phyloP scores from a whole-genome alignment of 2,329 filamentous ascomycete species.

The Botrytis fragariae region DNA sequence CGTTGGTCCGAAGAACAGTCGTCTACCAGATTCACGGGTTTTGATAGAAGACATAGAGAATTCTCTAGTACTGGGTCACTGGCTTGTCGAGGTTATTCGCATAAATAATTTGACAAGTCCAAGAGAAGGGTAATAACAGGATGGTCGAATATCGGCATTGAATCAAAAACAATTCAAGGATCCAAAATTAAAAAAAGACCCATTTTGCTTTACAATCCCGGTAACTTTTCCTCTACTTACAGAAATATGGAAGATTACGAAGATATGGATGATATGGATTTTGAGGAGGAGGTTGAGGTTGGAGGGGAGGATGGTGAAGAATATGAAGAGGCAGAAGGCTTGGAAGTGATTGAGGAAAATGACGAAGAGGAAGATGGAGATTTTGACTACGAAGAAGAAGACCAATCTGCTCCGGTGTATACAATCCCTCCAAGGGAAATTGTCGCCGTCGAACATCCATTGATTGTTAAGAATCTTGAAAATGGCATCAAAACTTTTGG shows the following conservation, averaged over 20 bases:
- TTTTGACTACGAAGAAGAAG: constrained; percentile 15
- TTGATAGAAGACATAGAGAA: neutral
- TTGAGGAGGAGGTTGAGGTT: neutral
- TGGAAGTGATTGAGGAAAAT: constrained; percentile 3
- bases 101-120: neutral
- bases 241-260: constrained; percentile 12
- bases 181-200: neutral
- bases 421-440: constrained; percentile 51
- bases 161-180: neutral
- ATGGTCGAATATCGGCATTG: neutral
- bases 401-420: constrained; percentile 45
- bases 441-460: constrained; percentile 65
- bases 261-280: constrained; percentile 9
- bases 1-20: neutral
- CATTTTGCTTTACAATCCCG: neutral
- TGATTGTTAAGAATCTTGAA: constrained; percentile 62
- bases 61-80: neutral
- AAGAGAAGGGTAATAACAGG: neutral
- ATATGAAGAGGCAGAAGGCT: neutral
- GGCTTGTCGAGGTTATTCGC: constrained; percentile 1
- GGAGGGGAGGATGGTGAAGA: neutral
- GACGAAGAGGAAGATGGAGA: constrained; percentile 3
- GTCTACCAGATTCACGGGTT: neutral
- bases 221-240: neutral
- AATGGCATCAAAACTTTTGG: constrained; percentile 63